Conservation (phyloP, 2,329 filamentous ascomycete species). For the Pyrenophora seminiperda region DNA sequence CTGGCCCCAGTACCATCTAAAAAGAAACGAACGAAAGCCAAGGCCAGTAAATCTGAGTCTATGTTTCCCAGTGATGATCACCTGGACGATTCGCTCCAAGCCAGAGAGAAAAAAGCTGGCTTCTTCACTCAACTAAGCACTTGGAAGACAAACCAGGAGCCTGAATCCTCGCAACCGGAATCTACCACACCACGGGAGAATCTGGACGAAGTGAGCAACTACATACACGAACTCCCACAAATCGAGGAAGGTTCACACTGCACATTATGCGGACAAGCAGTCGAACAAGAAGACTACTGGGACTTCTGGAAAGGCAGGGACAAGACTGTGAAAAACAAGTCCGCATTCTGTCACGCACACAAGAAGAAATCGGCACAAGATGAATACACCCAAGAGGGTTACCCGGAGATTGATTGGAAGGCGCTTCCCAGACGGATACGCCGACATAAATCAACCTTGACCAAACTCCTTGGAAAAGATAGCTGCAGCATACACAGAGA, state of each 20-base stretch:
- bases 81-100: conserved; percentile 4
- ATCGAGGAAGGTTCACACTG: conserved; percentile 52
- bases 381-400: conserved; percentile 60
- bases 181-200: conserved; percentile 24
- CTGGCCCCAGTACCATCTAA: conserved; percentile 9
- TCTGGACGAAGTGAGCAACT: conserved; percentile 23
- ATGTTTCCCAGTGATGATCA: conserved; percentile 6
- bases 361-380: conserved; percentile 37
- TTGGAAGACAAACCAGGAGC: conserved; percentile 19
- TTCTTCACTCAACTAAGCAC: conserved; percentile 23
- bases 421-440: conserved; percentile 64
- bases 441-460: conserved; percentile 61
- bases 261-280: conserved; percentile 68
- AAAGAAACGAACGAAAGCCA: neutral
- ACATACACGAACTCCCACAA: conserved; percentile 23
- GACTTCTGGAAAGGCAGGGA: conserved; percentile 42
- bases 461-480: conserved; percentile 63
- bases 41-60: neutral
- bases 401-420: conserved; percentile 75
- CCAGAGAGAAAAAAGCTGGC: conserved; percentile 14
- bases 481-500: conserved; percentile 17
- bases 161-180: conserved; percentile 21
- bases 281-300: conserved; percentile 62
- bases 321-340: conserved; percentile 59
- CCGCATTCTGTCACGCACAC: conserved; percentile 46